Evolutionary conservation across 2,329 filamentous ascomycete genomes (phyloP), one percentile per base, ranked within the genome.

Genomic region (Harringtonia aguacate): DNA sequence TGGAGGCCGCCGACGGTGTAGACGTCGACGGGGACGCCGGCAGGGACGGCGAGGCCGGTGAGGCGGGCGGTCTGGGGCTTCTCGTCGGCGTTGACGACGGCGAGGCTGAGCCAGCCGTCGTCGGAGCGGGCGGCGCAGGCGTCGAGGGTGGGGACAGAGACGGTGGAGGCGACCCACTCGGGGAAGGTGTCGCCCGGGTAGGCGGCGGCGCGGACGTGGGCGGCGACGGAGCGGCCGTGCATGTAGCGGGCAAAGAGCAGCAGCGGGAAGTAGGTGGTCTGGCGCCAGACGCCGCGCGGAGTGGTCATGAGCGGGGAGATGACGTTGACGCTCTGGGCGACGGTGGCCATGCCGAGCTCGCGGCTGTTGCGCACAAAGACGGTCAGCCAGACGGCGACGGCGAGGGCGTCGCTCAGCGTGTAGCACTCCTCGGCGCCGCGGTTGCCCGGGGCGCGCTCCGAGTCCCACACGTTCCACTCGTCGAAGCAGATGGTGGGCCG

Each of bases 391-490:
- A 84, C 72, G 3, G 73, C 75, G 0, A 88, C 83, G n/a, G 82
- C 84, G 15, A 88, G 68, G 2, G 81, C 82, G 52, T 88, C 84
- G 0, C 80, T 85, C 8, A 88, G 71, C 0, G 79, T 86, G 64
- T 88, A 86, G 53, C 62, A 66, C 57, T 88, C 83, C 61, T 88
- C 84, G 7, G 80, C 84, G 15, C 84, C 84, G 48, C 73, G 60
- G 53, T 83, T 77, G 15, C 84, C 84, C 0, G 81, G 81, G 0
- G 84, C 83, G 9, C 83, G 75, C 43, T 71, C 67, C 1, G 82
- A 81, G 53, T 86, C 82, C 84, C 84, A 89, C 9, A 88, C 83
- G 58, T 88, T 89, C 84, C 84, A 88, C 61, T 88, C 84, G 57
- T 89, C 84, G 57, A 88, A 88, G 67, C 84, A 88, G 58, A 89